phyloP scores from a whole-genome alignment of 192 early-diverging fungal genomes.

The Coemansia sp. region DNA sequence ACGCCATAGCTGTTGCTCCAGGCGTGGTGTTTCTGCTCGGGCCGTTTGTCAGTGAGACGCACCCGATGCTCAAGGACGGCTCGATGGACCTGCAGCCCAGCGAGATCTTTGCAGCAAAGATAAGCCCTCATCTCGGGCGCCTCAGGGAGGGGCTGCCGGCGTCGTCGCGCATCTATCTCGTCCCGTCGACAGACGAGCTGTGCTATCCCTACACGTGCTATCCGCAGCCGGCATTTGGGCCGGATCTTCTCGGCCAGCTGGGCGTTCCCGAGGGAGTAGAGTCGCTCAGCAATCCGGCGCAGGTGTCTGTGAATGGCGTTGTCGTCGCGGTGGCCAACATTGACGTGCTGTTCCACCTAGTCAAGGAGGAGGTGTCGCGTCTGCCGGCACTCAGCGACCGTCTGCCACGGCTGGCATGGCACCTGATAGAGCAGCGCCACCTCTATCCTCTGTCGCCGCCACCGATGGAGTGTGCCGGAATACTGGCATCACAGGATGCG shows the following conservation, averaged over 20 bases:
- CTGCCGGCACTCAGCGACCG: conserved; percentile 57
- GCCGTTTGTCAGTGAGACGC: conserved; percentile 64
- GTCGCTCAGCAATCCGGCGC: conserved; percentile 74
- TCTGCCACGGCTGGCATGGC: conserved; percentile 65
- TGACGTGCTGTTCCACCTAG: conserved; percentile 74
- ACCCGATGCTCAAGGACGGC: conserved; percentile 59
- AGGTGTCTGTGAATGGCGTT: conserved; percentile 81
- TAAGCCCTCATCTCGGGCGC: conserved; percentile 58
- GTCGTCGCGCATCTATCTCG: conserved; percentile 58
- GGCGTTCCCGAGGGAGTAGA: conserved; percentile 32
- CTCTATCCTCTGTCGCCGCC: conserved; percentile 87
- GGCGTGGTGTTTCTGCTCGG: conserved; percentile 81
- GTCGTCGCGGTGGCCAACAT: conserved; percentile 71
- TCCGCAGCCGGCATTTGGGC: conserved; percentile 78
- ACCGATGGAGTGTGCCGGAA: conserved; percentile 31
- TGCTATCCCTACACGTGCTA: conserved; percentile 70
- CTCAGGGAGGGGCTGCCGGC: conserved; percentile 53
- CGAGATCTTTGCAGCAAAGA: conserved; percentile 61
- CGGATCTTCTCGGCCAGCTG: conserved; percentile 20
- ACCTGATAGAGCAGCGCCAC: conserved; percentile 75
- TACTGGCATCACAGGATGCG: conserved; percentile 38
- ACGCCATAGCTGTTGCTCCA: conserved; percentile 61
- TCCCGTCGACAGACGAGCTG: conserved; percentile 77
- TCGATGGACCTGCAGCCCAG: conserved; percentile 56
- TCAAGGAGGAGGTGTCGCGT: conserved; percentile 63